A percentile compares a stretch with the other conserved stretches of the same genome.
These are phyloP conservation scores for Musa balbisiana DNA, from an alignment of 202 grass and related monocot genomes.

Conservation along the genomic window DNA sequence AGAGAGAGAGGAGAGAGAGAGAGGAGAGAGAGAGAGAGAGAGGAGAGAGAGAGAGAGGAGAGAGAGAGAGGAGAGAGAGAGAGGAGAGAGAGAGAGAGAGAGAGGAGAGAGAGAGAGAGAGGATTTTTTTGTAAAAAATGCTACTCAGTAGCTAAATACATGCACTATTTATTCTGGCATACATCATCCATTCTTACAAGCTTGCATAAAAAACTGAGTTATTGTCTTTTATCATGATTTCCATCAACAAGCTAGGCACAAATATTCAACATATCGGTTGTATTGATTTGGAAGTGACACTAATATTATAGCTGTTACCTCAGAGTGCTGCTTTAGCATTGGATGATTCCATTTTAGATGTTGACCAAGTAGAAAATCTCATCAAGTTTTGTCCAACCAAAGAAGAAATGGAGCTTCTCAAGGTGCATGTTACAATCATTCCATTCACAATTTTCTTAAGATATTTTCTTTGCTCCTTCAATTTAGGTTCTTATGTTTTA, in stretches of 20 bases:
- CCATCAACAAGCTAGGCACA: too few species aligned
- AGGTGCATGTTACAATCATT: slow-evolving; percentile 42
- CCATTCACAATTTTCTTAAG: slow-evolving; percentile 26
- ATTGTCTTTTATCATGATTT: background rate
- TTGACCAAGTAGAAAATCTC: slow-evolving; percentile 98
- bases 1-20: too few species aligned
- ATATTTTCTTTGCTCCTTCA: background rate
- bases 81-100: too few species aligned
- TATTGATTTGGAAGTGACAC: background rate
- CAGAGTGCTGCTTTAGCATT: slow-evolving; percentile 56
- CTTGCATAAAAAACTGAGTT: background rate
- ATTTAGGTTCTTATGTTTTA: slow-evolving; percentile 19
- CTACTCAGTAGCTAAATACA: too few species aligned
- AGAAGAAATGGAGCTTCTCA: slow-evolving; percentile 99
- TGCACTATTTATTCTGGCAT: too few species aligned
- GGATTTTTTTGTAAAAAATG: too few species aligned
- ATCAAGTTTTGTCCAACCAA: slow-evolving; percentile 98
- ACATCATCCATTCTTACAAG: background rate
- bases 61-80: too few species aligned
- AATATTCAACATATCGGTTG: too few species aligned
- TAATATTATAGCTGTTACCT: background rate
- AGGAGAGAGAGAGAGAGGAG: too few species aligned
- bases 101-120: too few species aligned
- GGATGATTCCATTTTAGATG: slow-evolving; percentile 85
- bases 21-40: too few species aligned